Evolutionary conservation across 1,284 basidiomycete genomes (phyloP).

Genomic region (Ganoderma sinense): DNA sequence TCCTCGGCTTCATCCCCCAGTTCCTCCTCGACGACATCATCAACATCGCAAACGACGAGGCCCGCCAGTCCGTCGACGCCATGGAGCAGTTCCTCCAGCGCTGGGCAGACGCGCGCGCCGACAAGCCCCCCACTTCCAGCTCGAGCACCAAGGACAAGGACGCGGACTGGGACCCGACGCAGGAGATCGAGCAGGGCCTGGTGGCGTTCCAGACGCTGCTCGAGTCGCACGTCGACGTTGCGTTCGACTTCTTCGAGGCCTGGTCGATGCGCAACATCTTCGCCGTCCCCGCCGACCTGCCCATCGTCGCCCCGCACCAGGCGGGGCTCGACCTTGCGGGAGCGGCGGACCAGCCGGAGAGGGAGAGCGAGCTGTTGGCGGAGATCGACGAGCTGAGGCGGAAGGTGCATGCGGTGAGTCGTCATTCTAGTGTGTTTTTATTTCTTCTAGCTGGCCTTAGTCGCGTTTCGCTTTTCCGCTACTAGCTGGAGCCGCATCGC

Average conservation of each 20-base stretch:
- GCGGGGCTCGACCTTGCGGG: slow-evolving; percentile 60
- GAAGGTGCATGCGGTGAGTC: slow-evolving; percentile 66
- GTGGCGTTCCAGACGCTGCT: slow-evolving; percentile 81
- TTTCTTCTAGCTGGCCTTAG: neutral
- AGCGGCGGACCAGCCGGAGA: slow-evolving; percentile 54
- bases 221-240: slow-evolving; percentile 80
- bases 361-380: slow-evolving; percentile 64
- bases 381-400: slow-evolving; percentile 66
- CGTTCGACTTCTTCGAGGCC: slow-evolving; percentile 83
- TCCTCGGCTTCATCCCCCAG: slow-evolving; percentile 73
- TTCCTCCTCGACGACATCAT: slow-evolving; percentile 74
- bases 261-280: slow-evolving; percentile 84
- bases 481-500: too few relatives aligned
- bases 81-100: slow-evolving; percentile 76
- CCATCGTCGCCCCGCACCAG: slow-evolving; percentile 76
- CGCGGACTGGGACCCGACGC: slow-evolving; percentile 62
- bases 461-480: neutral
- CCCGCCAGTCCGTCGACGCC: slow-evolving; percentile 74
- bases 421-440: neutral
- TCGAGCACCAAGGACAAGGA: slow-evolving; percentile 37
- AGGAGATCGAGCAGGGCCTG: slow-evolving; percentile 76
- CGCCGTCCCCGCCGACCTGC: slow-evolving; percentile 66
- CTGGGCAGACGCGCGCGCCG: slow-evolving; percentile 67
- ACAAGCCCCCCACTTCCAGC: slow-evolving; percentile 27
- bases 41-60: slow-evolving; percentile 71